Evolutionary conservation across 139 green algal species (phyloP).

Genomic region (Ettlia oleoabundans): DNA sequence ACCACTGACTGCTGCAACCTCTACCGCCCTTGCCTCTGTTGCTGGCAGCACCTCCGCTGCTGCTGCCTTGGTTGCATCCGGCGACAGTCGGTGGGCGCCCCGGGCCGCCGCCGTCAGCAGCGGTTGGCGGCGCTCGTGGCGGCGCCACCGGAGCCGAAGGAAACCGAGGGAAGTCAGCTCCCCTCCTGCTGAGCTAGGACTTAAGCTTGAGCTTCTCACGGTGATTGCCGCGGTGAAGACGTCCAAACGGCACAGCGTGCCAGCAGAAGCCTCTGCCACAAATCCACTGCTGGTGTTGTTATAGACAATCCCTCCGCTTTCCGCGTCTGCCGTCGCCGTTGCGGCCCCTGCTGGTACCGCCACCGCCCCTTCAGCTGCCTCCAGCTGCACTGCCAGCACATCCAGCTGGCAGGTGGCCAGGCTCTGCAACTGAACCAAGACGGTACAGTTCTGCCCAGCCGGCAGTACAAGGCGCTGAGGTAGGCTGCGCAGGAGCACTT

Average conservation of each 20-base stretch:
- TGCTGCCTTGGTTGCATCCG: no score
- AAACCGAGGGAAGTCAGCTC: conserved; percentile 16
- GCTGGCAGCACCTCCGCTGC: background rate
- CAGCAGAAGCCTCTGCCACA: background rate
- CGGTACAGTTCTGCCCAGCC: conserved; percentile 25
- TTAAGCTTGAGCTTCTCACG: background rate
- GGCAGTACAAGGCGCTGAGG: conserved; percentile 22
- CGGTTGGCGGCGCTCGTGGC: background rate
- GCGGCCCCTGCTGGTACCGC: background rate
- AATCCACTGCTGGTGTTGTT: no score
- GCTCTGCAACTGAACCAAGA: conserved; percentile 19
- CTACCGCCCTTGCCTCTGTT: background rate
- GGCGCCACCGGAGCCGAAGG: conserved; percentile 18
- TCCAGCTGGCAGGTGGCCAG: conserved; percentile 1
- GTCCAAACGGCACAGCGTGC: background rate
- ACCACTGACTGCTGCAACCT: background rate
- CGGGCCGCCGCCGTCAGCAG: background rate
- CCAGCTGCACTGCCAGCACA: conserved; percentile 1
- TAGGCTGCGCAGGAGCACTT: conserved; percentile 20
- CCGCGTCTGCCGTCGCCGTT: background rate
- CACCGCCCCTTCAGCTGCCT: background rate
- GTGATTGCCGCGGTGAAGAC: background rate
- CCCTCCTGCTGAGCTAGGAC: background rate
- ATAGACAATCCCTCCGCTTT: no score
- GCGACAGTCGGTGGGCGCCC: background rate